Evolutionary conservation across 768 basidiomycete genomes (phyloP).

Genomic region (Psilocybe cyanescens): DNA sequence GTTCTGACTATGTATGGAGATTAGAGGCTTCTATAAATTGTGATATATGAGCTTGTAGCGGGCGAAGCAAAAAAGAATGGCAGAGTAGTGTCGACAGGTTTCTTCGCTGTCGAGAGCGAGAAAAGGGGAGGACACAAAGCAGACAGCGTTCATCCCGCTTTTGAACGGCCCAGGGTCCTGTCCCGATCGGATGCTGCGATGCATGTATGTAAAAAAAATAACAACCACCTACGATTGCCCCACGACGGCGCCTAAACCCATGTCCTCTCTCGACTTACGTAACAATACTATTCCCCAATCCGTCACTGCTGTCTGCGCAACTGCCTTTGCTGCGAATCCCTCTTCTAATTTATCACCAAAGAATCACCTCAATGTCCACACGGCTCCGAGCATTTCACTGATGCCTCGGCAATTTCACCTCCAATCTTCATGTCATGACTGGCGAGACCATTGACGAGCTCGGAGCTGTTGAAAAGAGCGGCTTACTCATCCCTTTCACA

Average conservation of each 20-base stretch:
- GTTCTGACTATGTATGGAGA: conserved; percentile 12
- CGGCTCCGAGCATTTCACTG: conserved; percentile 9
- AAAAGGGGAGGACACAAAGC: conserved; percentile 1
- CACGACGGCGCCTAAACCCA: conserved; percentile 23
- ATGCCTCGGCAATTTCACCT: background rate
- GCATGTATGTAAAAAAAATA: conserved; percentile 18
- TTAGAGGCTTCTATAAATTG: conserved; percentile 13
- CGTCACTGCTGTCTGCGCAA: conserved; percentile 8
- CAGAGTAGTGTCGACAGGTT: conserved; percentile 6
- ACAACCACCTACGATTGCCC: conserved; percentile 11
- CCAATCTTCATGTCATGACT: too few relatives aligned
- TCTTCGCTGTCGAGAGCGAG: conserved; percentile 7
- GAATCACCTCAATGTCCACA: background rate
- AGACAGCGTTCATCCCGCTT: conserved; percentile 18
- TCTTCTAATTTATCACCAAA: conserved; percentile 15
- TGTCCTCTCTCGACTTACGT: conserved; percentile 10
- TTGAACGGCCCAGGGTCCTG: conserved; percentile 19
- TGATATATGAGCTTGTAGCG: conserved; percentile 16
- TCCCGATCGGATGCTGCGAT: conserved; percentile 20
- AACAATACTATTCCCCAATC: conserved; percentile 5
- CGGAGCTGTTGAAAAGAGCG: background rate
- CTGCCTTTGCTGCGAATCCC: conserved; percentile 18
- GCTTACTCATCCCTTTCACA: conserved; percentile 5
- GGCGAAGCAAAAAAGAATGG: conserved; percentile 1
- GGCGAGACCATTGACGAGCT: too few relatives aligned